A percentile compares a stretch with the other conserved stretches of the same genome.
These are phyloP conservation scores for Ophiostoma novo-ulmi DNA, from an alignment of 2,329 filamentous ascomycete species.

Conservation along the genomic window DNA sequence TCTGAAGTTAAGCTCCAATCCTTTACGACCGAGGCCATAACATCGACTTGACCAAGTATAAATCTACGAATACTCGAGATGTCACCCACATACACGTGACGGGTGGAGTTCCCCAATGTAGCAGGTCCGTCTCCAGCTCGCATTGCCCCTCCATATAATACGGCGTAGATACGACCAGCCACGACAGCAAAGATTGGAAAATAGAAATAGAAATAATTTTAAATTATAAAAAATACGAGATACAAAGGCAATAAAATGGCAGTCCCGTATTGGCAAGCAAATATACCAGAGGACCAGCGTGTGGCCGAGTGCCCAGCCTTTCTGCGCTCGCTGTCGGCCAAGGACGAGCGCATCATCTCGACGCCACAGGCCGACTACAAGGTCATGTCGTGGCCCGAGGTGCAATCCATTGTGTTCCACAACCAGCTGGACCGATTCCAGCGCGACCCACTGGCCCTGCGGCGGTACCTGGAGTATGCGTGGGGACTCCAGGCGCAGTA, in stretches of 20 bases:
- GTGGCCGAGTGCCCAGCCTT: slow-evolving; percentile 66
- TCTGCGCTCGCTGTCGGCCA: slow-evolving; percentile 57
- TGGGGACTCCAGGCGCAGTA: slow-evolving; percentile 59
- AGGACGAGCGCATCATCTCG: slow-evolving; percentile 65
- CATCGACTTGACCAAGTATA: not conserved
- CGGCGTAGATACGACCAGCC: not conserved
- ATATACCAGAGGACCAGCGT: slow-evolving; percentile 60
- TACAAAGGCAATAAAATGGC: not conserved
- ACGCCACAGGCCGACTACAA: slow-evolving; percentile 64
- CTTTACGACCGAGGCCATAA: too few relatives aligned
- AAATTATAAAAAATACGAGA: not conserved
- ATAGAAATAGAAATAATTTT: not conserved
- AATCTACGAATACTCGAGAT: not conserved
- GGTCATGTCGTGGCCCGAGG: slow-evolving; percentile 63
- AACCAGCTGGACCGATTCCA: slow-evolving; percentile 74
- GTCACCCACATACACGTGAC: not conserved
- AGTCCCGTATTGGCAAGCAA: slow-evolving; percentile 74
- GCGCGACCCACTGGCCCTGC: slow-evolving; percentile 68
- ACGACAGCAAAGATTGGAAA: not conserved
- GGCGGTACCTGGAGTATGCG: slow-evolving; percentile 70
- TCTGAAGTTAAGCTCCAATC: too few relatives aligned
- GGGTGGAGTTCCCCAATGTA: not conserved
- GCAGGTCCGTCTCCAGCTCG: slow-evolving; percentile 2
- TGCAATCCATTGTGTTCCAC: slow-evolving; percentile 54
- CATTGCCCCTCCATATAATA: not conserved